These are phyloP conservation scores for Nymphaea thermarum DNA, from an alignment of 164 flowering plant genomes.

Conservation along the genomic window DNA sequence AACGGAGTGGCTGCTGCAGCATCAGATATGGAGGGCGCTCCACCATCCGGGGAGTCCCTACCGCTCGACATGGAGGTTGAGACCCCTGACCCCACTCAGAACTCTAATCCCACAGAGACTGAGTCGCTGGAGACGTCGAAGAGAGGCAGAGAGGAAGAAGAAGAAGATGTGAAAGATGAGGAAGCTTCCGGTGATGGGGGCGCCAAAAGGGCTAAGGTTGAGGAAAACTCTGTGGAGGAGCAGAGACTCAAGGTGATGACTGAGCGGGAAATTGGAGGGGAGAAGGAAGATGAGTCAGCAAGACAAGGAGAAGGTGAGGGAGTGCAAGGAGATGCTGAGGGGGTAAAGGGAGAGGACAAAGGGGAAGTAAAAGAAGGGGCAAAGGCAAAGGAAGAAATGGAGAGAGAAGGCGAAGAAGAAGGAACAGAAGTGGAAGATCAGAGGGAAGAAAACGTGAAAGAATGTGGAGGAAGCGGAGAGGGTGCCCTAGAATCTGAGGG, in stretches of 20 bases:
- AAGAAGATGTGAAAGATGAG: constrained; percentile 1
- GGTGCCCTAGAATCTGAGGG: constrained; percentile 8
- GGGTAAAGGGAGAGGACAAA: background rate
- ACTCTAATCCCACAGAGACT: background rate
- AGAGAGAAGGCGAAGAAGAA: background rate
- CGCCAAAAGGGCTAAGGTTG: constrained; percentile 34
- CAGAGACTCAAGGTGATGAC: constrained; percentile 8
- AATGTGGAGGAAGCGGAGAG: constrained; percentile 1
- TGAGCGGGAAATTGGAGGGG: background rate
- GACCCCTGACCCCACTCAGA: background rate
- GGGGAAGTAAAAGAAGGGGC: background rate
- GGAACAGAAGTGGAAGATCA: background rate
- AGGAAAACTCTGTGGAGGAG: constrained; percentile 19
- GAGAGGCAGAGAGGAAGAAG: constrained; percentile 30
- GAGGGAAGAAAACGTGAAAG: constrained; percentile 2
- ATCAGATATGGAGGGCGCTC: background rate
- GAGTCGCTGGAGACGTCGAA: constrained; percentile 11
- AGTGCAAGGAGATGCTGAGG: background rate
- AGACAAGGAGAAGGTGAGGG: constrained; percentile 4
- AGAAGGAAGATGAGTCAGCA: constrained; percentile 6
- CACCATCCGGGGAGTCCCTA: background rate
- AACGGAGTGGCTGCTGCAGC: background rate
- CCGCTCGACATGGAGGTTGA: constrained; percentile 9
- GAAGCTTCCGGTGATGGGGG: constrained; percentile 8
- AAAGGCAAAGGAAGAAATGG: background rate